phyloP scores from a whole-genome alignment of 2,329 filamentous ascomycete genomes.

The Myriosclerotinia curreyana region DNA sequence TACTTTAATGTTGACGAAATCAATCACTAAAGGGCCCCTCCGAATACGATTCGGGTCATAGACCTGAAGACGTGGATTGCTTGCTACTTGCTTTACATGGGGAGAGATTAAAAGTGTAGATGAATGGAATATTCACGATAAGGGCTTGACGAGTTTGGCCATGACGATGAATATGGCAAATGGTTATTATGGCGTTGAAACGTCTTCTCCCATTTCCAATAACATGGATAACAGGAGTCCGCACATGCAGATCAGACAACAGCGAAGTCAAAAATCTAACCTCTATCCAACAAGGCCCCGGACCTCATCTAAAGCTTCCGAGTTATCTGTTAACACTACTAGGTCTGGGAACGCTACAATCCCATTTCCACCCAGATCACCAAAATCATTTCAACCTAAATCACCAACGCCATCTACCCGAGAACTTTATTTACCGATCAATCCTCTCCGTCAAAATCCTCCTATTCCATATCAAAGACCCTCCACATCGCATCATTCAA shows the following conservation, averaged over 20 bases:
- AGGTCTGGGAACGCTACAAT: conserved; percentile 4
- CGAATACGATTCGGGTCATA: conserved; percentile 24
- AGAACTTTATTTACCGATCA: conserved; percentile 4
- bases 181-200: conserved; percentile 30
- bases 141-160: not conserved
- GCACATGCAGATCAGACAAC: conserved; percentile 26
- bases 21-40: conserved; percentile 24
- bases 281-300: conserved; percentile 34
- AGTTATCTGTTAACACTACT: conserved; percentile 11
- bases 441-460: conserved; percentile 12
- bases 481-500: conserved; percentile 32
- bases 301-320: conserved; percentile 29
- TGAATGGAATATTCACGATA: conserved; percentile 20
- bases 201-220: conserved; percentile 18
- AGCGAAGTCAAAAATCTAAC: conserved; percentile 36
- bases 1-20: conserved; percentile 17
- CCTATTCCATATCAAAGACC: conserved; percentile 27
- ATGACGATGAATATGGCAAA: conserved; percentile 31
- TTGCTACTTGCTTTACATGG: not conserved
- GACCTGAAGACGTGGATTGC: conserved; percentile 23
- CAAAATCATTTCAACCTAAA: conserved; percentile 19
- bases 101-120: conserved; percentile 13
- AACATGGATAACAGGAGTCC: conserved; percentile 19
- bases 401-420: conserved; percentile 25
- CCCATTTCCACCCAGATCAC: conserved; percentile 26